Base-by-base conservation (phyloP, 768 basidiomycete genomes). In the Lanmaoa rubissima region DNA sequence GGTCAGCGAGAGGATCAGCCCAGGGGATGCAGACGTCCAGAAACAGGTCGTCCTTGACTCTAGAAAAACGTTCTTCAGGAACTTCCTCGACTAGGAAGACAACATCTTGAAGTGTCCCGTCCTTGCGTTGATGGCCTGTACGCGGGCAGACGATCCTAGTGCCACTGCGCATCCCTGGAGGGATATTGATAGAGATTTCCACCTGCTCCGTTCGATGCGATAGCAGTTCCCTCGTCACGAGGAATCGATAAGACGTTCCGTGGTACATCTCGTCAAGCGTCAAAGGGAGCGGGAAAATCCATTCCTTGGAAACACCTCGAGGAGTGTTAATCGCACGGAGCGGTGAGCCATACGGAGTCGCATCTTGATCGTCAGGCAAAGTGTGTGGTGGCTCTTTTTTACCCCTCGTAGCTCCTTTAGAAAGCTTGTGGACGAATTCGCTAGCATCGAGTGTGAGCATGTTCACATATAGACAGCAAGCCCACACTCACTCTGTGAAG, bases 81-180 rank as follows among this genome's bases (percentile, higher is more conserved):
- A 77, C 71, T 64, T 86, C 81, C 61, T 85, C 82, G 32, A 88
- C 74, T 48, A 88, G 69, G 62, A 89, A 89, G 19, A 84, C 80
- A 51, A 89, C 78, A 53, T 88, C 85, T 61, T 89, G 86, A 50
- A 80, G 79, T 12, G 74, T 69, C 13, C 82, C 81, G 54, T 80
- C 78, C 58, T 75, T 74, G 54, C 79, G 75, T 62, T 89, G 85
- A 71, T 88, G 84, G n/a, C 87, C 87, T 9, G 82, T 80, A n/a
- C 79, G 76, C 38, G 80, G 78, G 57, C 85, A 87, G 39, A 82
- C 66, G 35, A 89, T 82, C 56, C 78, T 77, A 21, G 84, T 85
- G 9, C 85, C 85, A 28, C 74, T 72, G 49, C 79, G 81, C 70
- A 82, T 87, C 8, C 87, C 86, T 19, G 83, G 76, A 57, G 83